Evolutionary conservation across 768 basidiomycete genomes (phyloP).

Genomic region (Lactifluus rugatus): DNA sequence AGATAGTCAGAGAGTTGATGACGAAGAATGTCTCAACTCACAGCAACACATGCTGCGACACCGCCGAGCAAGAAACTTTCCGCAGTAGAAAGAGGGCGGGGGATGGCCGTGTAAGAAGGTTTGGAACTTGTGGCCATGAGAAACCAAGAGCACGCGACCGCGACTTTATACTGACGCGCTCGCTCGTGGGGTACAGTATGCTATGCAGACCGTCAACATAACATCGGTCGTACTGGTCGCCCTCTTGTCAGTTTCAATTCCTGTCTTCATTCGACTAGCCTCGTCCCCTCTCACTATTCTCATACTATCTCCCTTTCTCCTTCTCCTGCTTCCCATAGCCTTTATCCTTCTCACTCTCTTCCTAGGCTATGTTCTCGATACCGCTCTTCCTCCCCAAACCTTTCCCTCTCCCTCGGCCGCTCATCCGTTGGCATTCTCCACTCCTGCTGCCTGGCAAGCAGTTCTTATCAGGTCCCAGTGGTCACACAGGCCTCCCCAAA

Average conservation of each 20-base stretch:
- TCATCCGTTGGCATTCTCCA: conserved; percentile 75
- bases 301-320: conserved; percentile 51
- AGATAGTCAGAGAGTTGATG: background rate
- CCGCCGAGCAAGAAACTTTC: conserved; percentile 89
- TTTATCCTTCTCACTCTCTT: conserved; percentile 37
- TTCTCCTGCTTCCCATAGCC: conserved; percentile 39
- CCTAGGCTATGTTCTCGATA: conserved; percentile 51
- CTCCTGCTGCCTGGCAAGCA: conserved; percentile 91
- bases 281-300: conserved; percentile 60
- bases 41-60: conserved; percentile 84
- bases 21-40: conserved; percentile 29
- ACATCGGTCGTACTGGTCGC: conserved; percentile 48
- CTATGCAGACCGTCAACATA: conserved; percentile 13
- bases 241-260: conserved; percentile 47
- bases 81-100: conserved; percentile 44
- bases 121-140: background rate
- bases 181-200: background rate
- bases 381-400: conserved; percentile 26
- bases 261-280: conserved; percentile 42
- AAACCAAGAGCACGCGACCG: background rate
- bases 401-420: conserved; percentile 47
- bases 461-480: conserved; percentile 83
- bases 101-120: background rate
- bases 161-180: background rate
- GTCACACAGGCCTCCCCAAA: conserved; percentile 63